Evolutionary conservation across 1,284 basidiomycete species (phyloP).

Genomic region (Moniliophthora roreri): DNA sequence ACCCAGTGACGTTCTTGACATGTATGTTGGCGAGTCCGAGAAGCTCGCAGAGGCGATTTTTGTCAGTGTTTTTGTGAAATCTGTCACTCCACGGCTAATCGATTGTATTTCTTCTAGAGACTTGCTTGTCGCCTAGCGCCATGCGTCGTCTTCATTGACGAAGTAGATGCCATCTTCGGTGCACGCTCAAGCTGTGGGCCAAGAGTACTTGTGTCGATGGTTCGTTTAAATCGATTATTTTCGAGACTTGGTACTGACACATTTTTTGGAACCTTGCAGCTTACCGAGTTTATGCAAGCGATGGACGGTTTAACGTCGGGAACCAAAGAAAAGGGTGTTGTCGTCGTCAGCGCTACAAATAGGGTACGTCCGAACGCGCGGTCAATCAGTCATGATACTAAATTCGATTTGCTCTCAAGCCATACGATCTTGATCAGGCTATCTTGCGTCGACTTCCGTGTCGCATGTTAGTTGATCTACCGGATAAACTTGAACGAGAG

Average conservation of each 20-base stretch:
- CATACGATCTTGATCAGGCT: slow-evolving; percentile 19
- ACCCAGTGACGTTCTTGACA: slow-evolving; percentile 15
- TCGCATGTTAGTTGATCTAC: slow-evolving; percentile 19
- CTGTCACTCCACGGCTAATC: background rate
- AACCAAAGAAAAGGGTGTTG: slow-evolving; percentile 16
- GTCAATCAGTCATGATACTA: background rate
- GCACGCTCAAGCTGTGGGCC: slow-evolving; percentile 5
- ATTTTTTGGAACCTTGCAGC: background rate
- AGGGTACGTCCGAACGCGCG: slow-evolving; percentile 14
- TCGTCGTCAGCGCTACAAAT: slow-evolving; percentile 21
- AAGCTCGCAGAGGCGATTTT: slow-evolving; percentile 13
- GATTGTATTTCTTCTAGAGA: slow-evolving; percentile 8
- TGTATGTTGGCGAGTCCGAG: slow-evolving; percentile 15
- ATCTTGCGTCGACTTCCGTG: slow-evolving; percentile 18
- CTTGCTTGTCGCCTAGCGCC: slow-evolving; percentile 18
- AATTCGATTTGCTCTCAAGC: slow-evolving; percentile 9
- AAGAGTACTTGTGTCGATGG: background rate
- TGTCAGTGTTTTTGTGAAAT: slow-evolving; percentile 4
- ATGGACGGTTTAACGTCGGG: slow-evolving; percentile 22
- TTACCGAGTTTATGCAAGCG: slow-evolving; percentile 5
- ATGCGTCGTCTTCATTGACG: slow-evolving; percentile 21
- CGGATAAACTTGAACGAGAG: slow-evolving; percentile 13
- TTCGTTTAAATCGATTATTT: background rate
- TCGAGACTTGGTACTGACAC: background rate
- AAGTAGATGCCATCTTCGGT: slow-evolving; percentile 19